These are phyloP conservation scores for Phytophthora sansomeana DNA, from an alignment of 352 stramenopile genomes.

Conservation along the genomic window DNA sequence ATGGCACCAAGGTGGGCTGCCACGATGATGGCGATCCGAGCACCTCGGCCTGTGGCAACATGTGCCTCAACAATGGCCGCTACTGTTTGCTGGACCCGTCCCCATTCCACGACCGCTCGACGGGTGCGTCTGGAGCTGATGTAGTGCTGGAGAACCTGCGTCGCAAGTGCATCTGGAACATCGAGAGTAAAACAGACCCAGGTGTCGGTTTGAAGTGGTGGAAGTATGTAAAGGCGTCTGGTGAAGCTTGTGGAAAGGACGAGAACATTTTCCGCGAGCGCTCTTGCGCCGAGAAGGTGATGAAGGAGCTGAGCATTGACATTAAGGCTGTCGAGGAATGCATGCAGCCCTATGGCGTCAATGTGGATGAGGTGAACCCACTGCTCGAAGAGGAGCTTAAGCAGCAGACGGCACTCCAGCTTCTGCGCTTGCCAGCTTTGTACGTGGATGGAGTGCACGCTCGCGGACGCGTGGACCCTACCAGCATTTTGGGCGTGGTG, in stretches of 20 bases:
- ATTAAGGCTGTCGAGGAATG: conserved; percentile 90
- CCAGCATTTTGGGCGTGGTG: conserved; percentile 86
- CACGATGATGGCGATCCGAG: conserved; percentile 65
- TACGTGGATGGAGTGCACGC: conserved; percentile 96
- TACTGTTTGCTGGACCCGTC: conserved; percentile 96
- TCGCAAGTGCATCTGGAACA: conserved; percentile 96
- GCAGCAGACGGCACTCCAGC: conserved; percentile 89
- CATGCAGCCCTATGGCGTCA: conserved; percentile 93
- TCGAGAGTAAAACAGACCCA: conserved; percentile 71
- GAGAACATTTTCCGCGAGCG: conserved; percentile 89
- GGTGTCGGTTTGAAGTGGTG: conserved; percentile 94
- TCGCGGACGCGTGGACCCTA: conserved; percentile 90
- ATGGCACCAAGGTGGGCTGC: conserved; percentile 94
- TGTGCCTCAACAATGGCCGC: conserved; percentile 97
- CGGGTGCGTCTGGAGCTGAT: conserved; percentile 94
- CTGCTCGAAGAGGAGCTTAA: conserved; percentile 92
- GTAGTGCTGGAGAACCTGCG: conserved; percentile 95
- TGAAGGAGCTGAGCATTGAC: conserved; percentile 91
- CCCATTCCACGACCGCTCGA: conserved; percentile 94
- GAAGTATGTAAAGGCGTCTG: conserved; percentile 95
- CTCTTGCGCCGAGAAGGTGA: conserved; percentile 90
- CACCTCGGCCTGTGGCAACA: conserved; percentile 92
- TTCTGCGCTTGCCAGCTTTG: conserved; percentile 93
- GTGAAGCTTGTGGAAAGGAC: conserved; percentile 84
- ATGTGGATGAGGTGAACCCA: conserved; percentile 88